Conservation (phyloP, 331 rosid species). For the Acacia concinna region DNA sequence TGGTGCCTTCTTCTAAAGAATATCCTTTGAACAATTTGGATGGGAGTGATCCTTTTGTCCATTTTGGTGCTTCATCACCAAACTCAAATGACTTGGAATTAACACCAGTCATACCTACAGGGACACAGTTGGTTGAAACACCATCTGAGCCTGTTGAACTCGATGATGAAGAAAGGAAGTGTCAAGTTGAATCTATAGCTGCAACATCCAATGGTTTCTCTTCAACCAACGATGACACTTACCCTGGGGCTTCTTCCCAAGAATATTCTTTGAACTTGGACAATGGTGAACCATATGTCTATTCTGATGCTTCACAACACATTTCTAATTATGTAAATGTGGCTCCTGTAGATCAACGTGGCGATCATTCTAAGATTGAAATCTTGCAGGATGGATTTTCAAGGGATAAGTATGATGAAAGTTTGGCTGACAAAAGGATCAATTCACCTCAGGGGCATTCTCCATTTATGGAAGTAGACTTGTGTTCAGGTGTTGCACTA, state of each 20-base stretch:
- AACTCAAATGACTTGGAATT: conserved; percentile 41
- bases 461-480: conserved; percentile 37
- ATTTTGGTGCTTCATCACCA: conserved; percentile 39
- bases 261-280: conserved; percentile 41
- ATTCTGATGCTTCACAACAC: conserved; percentile 40
- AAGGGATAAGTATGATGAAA: conserved; percentile 35
- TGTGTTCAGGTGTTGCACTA: conserved; percentile 27
- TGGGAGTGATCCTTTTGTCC: conserved; percentile 36
- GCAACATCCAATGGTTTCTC: conserved; percentile 37
- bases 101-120: conserved; percentile 39
- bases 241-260: conserved; percentile 36
- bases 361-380: conserved; percentile 31
- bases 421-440: conserved; percentile 27
- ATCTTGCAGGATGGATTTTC: conserved; percentile 36
- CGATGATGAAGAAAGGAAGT: conserved; percentile 39
- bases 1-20: conserved; percentile 38
- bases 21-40: conserved; percentile 41
- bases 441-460: conserved; percentile 41
- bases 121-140: conserved; percentile 40
- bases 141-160: conserved; percentile 33
- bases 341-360: conserved; percentile 40
- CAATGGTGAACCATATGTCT: conserved; percentile 34
- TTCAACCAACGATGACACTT: conserved; percentile 35
- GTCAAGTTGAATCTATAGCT: conserved; percentile 38
- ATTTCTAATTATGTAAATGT: conserved; percentile 41